Evolutionary conservation across 805 yeast species (phyloP).

Genomic region (Yamadazyma ubonensis): DNA sequence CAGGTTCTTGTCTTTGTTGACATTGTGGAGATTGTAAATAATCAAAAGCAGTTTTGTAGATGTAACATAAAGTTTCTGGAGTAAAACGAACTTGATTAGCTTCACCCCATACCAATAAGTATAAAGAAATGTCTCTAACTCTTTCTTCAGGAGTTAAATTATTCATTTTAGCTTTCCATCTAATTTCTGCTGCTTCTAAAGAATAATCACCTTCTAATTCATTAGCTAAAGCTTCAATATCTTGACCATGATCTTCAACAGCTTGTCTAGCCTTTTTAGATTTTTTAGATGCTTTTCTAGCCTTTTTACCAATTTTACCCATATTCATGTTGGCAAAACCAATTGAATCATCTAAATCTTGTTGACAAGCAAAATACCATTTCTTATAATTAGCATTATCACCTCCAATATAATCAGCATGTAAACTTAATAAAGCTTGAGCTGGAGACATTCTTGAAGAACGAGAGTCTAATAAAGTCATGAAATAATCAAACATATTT

Average conservation of each 20-base stretch:
- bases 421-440: slow-evolving; percentile 77
- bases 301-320: slow-evolving; percentile 75
- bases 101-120: slow-evolving; percentile 83
- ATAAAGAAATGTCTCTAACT: slow-evolving; percentile 75
- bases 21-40: slow-evolving; percentile 86
- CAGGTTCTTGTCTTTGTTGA: slow-evolving; percentile 80
- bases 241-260: slow-evolving; percentile 63
- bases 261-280: slow-evolving; percentile 75
- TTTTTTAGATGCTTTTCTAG: slow-evolving; percentile 77
- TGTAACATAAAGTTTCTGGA: slow-evolving; percentile 85
- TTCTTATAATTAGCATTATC: slow-evolving; percentile 81
- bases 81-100: slow-evolving; percentile 94
- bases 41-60: slow-evolving; percentile 92
- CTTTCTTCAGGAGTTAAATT: slow-evolving; percentile 69
- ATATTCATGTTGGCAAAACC: slow-evolving; percentile 80
- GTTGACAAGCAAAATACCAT: slow-evolving; percentile 88
- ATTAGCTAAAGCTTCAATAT: slow-evolving; percentile 57
- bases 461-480: slow-evolving; percentile 80
- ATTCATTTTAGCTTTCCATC: slow-evolving; percentile 85
- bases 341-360: slow-evolving; percentile 79
- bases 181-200: slow-evolving; percentile 76
- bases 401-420: slow-evolving; percentile 88
- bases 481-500: slow-evolving; percentile 84
- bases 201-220: slow-evolving; percentile 84
- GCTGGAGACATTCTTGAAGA: slow-evolving; percentile 88